Base-by-base conservation (phyloP, 495 filamentous ascomycete genomes). In the Penicillium lividum region DNA sequence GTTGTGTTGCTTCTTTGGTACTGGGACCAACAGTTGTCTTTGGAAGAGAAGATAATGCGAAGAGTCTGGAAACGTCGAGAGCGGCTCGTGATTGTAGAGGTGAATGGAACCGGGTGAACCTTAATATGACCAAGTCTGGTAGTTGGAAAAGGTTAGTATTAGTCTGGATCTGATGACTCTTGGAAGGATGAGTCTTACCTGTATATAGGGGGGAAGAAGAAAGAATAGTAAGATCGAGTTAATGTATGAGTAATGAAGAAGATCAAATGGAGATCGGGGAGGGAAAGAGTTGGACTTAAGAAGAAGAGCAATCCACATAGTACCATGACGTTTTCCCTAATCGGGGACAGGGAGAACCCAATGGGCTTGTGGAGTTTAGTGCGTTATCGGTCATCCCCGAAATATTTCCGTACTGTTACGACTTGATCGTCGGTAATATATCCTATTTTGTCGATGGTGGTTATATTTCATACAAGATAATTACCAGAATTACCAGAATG, bases 31-130 rank as follows among this genome's bases (percentile, higher is more conserved):
- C 22, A 16, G 38, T 40, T 40, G 13, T 15, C 22, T 40, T 40
- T 13, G 38, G 38, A 4, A 40, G 38, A 40, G 49, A 54, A 50
- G 57, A 51, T 29, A 58, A 57, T 54, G 46, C 42, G 68, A 70
- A 73, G 64, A 67, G 67, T 72, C 71, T 73, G 71, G 70, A 73
- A 73, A 68, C 63, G 67, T 72, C 67, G 63, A 60, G 69, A 61
- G 28, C n/a, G 66, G 56, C 60, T 69, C 58, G 58, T 59, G 61
- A 62, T 63, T 42, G 53, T 43, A 51, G 40, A 15, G 42, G 47
- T 48, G 38, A 13, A 58, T 55, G 51, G 57, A 31, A 40, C 25
- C 55, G 47, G 56, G 47, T 58, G 64, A 60, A 69, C 60, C 61
- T 63, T 68, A 62, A 53, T 51, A 46, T 53, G 33, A 49, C 15